Conservation (phyloP, 2,329 filamentous ascomycete genomes). For the Diaporthe citrichinensis region DNA sequence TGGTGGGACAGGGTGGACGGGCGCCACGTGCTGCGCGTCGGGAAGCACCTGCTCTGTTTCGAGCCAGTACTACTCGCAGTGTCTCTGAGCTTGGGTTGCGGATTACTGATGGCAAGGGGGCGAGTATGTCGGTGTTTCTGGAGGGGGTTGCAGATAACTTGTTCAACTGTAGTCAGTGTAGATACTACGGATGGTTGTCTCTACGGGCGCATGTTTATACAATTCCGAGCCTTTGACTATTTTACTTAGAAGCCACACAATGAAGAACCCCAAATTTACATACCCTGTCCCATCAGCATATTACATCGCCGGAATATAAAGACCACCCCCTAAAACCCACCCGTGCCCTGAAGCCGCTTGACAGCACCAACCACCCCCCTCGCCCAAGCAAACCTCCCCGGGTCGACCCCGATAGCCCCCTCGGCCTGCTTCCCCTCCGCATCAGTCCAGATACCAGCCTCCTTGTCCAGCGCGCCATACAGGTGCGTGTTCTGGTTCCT, state of each 20-base stretch:
- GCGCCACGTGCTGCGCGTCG: constrained; percentile 43
- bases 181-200: background rate
- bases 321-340: constrained; percentile 60
- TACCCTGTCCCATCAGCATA: background rate
- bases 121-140: no score
- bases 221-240: background rate
- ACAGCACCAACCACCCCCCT: constrained; percentile 71
- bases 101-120: no score
- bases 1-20: constrained; percentile 43
- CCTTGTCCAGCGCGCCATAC: constrained; percentile 66
- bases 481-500: constrained; percentile 74
- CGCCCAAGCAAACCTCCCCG: constrained; percentile 70
- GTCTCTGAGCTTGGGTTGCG: background rate
- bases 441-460: constrained; percentile 76
- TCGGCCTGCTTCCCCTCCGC: constrained; percentile 61
- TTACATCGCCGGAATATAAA: background rate
- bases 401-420: constrained; percentile 66
- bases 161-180: background rate
- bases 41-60: constrained; percentile 42
- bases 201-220: background rate
- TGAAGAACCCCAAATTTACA: background rate
- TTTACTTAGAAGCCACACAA: background rate
- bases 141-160: rapidly evolving
- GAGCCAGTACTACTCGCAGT: constrained; percentile 47
- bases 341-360: constrained; percentile 68